Evolutionary conservation across 2,329 filamentous ascomycete species (phyloP).

Genomic region (Colletotrichum tanaceti): DNA sequence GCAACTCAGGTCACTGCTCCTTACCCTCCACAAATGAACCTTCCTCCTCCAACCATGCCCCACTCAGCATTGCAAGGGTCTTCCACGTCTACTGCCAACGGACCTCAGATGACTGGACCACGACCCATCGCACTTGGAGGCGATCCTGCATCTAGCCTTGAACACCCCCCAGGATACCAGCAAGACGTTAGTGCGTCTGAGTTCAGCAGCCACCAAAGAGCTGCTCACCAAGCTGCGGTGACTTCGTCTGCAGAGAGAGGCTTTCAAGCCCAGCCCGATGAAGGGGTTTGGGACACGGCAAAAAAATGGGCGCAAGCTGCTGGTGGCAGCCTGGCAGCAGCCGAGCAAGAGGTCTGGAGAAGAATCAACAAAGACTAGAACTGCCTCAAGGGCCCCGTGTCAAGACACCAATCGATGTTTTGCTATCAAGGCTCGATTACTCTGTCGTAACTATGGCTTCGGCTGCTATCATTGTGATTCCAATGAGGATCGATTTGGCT

Average conservation of each 20-base stretch:
- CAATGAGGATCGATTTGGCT: background rate
- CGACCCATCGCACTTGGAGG: slow-evolving; percentile 45
- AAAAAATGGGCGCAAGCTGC: slow-evolving; percentile 69
- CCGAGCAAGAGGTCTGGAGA: slow-evolving; percentile 72
- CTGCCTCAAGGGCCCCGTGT: background rate
- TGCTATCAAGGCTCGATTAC: background rate
- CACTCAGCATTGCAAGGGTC: slow-evolving; percentile 60
- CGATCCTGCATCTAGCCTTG: slow-evolving; percentile 47
- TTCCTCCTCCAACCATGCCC: slow-evolving; percentile 58
- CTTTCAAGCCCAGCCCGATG: slow-evolving; percentile 47
- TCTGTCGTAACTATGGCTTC: background rate
- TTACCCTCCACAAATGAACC: slow-evolving; percentile 62
- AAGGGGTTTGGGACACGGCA: slow-evolving; percentile 66
- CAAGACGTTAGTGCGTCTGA: slow-evolving; percentile 67
- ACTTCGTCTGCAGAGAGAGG: slow-evolving; percentile 46
- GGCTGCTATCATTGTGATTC: background rate
- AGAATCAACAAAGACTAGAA: slow-evolving; percentile 68
- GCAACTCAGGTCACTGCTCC: slow-evolving; percentile 48
- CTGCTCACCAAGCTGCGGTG: slow-evolving; percentile 52
- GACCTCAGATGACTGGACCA: slow-evolving; percentile 45
- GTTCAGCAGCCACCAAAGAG: slow-evolving; percentile 60
- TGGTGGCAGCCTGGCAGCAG: slow-evolving; percentile 67
- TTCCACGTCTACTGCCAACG: slow-evolving; percentile 53
- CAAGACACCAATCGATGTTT: slow-evolving; percentile 8
- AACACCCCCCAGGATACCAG: slow-evolving; percentile 67